Evolutionary conservation across 1,139 yeast genomes (phyloP), one percentile per base, ranked within the genome.

Genomic region (Pichia sp.): DNA sequence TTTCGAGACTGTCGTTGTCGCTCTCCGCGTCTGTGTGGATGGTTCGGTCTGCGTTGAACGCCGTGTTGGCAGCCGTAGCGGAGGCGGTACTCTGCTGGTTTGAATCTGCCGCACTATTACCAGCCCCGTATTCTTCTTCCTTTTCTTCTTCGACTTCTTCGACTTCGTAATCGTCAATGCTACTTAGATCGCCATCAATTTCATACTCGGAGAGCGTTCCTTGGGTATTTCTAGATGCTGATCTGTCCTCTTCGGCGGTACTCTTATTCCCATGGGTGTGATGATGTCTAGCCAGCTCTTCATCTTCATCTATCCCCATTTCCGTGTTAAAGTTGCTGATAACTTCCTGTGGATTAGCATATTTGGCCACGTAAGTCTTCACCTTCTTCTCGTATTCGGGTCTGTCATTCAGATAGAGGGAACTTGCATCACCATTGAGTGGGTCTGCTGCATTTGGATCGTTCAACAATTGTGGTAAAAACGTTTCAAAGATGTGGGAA

Each of bases 361-460:
- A 87, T 53, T 71, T 74, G 51, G 66, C 65, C 22, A 88, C 94
- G 53, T 86, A 85, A 29, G 72, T 70, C 51, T 72, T 74, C 13
- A 91, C 94, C 47, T 74, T 79, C 38, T 69, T 75, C 39, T 72
- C 75, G 56, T 88, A 91, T 38, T 71, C 63, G 29, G 68, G 63
- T 44, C 77, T 82, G 49, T 86, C 87, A 46, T 80, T 73, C 46
- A 82, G 68, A 66, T 86, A 76, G 44, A 91, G 62, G 20, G 83
- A 76, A 6, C 95, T 86, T 0, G 98, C 98, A 48, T 85, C 94
- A 19, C 91, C 81, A 53, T 91, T 91, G 45, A 91, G 67, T 1
- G 98, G 98, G 56, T 91, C 98, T 22, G 91, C 70, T 1, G 97
- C 93, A 53, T 91, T 91, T 19, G 97, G 97, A 54, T 91, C 91